These are phyloP conservation scores for Metschnikowia lunata DNA, from an alignment of 805 yeast genomes.

Conservation along the genomic window DNA sequence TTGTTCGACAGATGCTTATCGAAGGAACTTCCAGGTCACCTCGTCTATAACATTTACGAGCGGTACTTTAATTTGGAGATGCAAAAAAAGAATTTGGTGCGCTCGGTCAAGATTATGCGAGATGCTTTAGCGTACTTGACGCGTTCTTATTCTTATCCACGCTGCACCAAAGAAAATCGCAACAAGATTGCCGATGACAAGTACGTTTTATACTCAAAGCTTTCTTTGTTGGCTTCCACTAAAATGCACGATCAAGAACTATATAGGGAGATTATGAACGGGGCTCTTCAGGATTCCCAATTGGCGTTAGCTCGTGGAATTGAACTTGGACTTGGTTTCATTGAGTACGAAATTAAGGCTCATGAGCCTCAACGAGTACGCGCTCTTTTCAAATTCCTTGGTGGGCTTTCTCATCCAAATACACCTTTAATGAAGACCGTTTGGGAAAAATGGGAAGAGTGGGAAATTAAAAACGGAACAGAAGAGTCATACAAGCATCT, in stretches of 20 bases:
- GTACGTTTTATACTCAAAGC: slow-evolving; percentile 17
- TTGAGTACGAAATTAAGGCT: slow-evolving; percentile 49
- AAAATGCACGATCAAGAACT: slow-evolving; percentile 16
- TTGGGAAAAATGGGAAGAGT: slow-evolving; percentile 71
- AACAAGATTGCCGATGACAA: slow-evolving; percentile 22
- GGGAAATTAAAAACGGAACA: slow-evolving; percentile 69
- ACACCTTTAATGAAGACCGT: slow-evolving; percentile 12
- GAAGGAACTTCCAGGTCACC: slow-evolving; percentile 39
- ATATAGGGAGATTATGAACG: slow-evolving; percentile 37
- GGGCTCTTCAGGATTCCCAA: slow-evolving; percentile 37
- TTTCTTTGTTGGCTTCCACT: slow-evolving; percentile 6
- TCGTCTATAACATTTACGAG: slow-evolving; percentile 47
- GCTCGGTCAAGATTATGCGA: slow-evolving; percentile 33
- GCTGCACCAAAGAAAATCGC: slow-evolving; percentile 9
- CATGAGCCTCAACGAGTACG: slow-evolving; percentile 61
- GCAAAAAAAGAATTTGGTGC: slow-evolving; percentile 45
- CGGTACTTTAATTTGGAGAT: slow-evolving; percentile 63
- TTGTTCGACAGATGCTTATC: slow-evolving; percentile 64
- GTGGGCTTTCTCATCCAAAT: slow-evolving; percentile 22
- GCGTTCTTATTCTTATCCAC: neutral
- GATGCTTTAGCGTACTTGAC: slow-evolving; percentile 14
- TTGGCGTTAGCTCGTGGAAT: slow-evolving; percentile 42
- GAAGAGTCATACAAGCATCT: slow-evolving; percentile 71
- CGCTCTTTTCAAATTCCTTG: slow-evolving; percentile 46
- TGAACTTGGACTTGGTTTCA: slow-evolving; percentile 49